Evolutionary conservation across 2,329 filamentous ascomycete genomes (phyloP).

Genomic region (Ceratocystis variospora): DNA sequence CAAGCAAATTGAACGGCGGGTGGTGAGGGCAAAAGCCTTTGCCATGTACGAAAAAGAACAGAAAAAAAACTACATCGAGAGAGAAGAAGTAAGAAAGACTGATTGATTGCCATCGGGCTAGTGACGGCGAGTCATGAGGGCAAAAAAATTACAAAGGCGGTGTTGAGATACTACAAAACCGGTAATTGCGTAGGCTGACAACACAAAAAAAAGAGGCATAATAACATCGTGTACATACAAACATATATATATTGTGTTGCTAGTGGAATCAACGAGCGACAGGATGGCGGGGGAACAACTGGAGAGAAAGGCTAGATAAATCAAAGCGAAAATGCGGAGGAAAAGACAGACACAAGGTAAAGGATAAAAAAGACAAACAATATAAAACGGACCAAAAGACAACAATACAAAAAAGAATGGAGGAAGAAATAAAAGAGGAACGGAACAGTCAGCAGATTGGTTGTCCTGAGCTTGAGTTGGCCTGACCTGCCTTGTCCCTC

Average conservation of each 20-base stretch:
- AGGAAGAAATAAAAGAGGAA: background rate
- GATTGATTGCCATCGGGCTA: background rate
- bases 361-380: background rate
- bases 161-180: too few relatives aligned
- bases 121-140: background rate
- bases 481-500: background rate
- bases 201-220: background rate
- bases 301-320: slow-evolving; percentile 5
- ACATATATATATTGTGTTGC: background rate
- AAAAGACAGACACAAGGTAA: background rate
- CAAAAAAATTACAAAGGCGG: background rate
- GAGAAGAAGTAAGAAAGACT: background rate
- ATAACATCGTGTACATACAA: background rate
- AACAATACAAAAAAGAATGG: background rate
- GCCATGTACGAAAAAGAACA: background rate
- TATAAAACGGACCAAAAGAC: background rate
- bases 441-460: background rate
- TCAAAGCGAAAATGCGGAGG: background rate
- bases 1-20: too few relatives aligned
- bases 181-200: background rate
- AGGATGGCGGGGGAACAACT: background rate
- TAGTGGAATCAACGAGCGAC: background rate
- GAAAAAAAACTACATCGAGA: background rate
- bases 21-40: too few relatives aligned
- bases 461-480: too few relatives aligned